Base-by-base conservation (phyloP, 106 monocot species). In the Agapanthus africanus region DNA sequence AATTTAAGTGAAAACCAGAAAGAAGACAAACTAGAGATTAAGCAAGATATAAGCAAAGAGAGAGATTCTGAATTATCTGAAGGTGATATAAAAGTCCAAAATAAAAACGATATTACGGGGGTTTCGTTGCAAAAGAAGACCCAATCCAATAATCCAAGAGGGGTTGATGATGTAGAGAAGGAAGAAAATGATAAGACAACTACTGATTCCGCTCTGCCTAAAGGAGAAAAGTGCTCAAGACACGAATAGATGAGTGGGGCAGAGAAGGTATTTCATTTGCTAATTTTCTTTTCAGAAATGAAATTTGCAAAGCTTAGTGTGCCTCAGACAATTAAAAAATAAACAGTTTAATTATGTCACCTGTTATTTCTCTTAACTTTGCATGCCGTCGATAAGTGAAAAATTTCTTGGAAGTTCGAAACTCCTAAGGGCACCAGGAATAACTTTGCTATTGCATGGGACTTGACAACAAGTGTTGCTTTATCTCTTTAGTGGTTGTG, bases 241-340 rank as follows among this genome's bases (percentile, higher is more conserved):
- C 83, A 37, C 72, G 78, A 18, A 88, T 89, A 49, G 93, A 93
- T 79, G 86, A 93, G 52, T 76, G 93, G 10, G 93, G 93, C n/a
- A 86, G 93, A 81, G 93, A 93, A 93, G 93, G 93, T 93, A 89
- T 70, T 40, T 8, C 35, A n/a, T 31, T 54, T 23, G 47, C 6
- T 22, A 28, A 36, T 28, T 25, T 40, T 28, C 23, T 16, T 40
- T 63, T 27, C 0, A n/a, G 11, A 59, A 37, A 27, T 61, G 22
- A 15, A 37, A 14, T 40, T 26, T 33, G n/a, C 7, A 32, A 4
- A 54, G 14, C 13, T 49, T 69, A 40, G 18, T 10, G 16, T 31
- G 0, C 10, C 47, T 67, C 4, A 16, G 6, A 0, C 25, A 25
- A 26, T 25, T 23, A 40, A 40, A 40, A 40, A 26, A 67, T 11